Evolutionary conservation across 257 asterid species (phyloP), one percentile per base, ranked within the genome.

Genomic region (Salvia miltiorrhiza): DNA sequence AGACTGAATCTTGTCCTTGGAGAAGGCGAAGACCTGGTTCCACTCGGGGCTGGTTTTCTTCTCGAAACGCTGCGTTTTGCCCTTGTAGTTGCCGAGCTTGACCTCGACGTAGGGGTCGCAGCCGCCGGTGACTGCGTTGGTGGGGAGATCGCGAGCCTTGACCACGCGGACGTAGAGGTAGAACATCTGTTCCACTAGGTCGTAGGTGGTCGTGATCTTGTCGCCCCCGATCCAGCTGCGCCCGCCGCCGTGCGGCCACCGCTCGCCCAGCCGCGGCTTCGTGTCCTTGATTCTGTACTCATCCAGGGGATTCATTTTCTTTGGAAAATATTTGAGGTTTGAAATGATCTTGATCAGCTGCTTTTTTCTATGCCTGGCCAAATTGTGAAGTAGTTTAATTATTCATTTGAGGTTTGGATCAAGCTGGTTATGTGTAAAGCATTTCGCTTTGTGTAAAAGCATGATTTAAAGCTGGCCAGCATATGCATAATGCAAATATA

Each of bases 181-280:
- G 53, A 84, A 71, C 93, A 84, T 87, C 76, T 90, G 93, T 26
- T 90, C 97, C n/a, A 90, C 97, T 26, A 90, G 96, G 71, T 90
- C 97, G 72, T 88, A 90, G 4, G 97, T 85, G 76, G 88, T 85
- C 3, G 86, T 70, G 71, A 77, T 74, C 65, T 87, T 75, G 23
- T 88, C 95, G 11, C 84, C 77, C 39, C 83, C 80, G 13, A 82
- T 83, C 89, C 93, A 85, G 19, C 93, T 83, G 2, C 92, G 84
- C 2, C 91, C 86, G 5, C 90, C 86, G 24, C 92, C 92, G 50
- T 83, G 89, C 7, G 90, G 90, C 96, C 93, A 88, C 69, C 90
- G 77, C 73, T 86, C 95, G 26, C 95, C 95, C 0, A 88, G 87
- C 78, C 83, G 85, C 16, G 92, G 92, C 64, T 84, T 84, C 5